These are phyloP conservation scores for Venturia asperata DNA, from an alignment of 2,329 filamentous ascomycete species.

Conservation along the genomic window DNA sequence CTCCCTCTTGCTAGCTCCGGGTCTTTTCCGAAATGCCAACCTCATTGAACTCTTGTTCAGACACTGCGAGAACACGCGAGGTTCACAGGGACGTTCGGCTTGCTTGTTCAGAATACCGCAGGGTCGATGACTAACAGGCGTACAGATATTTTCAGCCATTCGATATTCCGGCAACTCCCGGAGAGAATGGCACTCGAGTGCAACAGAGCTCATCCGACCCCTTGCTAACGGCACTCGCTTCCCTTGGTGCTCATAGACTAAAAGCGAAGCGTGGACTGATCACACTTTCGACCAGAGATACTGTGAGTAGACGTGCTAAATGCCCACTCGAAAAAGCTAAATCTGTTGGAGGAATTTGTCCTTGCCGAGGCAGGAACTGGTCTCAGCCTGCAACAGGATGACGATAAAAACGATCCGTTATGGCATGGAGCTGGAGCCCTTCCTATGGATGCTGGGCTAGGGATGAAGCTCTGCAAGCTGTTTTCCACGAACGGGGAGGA, in stretches of 20 bases:
- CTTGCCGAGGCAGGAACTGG: conserved; percentile 8
- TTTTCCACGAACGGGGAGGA: background rate
- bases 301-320: background rate
- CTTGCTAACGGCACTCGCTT: conserved; percentile 27
- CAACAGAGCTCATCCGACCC: conserved; percentile 25
- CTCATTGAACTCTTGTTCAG: background rate
- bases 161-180: background rate
- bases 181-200: background rate
- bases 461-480: conserved; percentile 11
- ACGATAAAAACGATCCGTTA: conserved; percentile 12
- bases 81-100: background rate
- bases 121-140: background rate
- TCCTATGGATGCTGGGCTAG: background rate
- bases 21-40: conserved; percentile 8
- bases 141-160: conserved; percentile 9
- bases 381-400: conserved; percentile 10
- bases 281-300: conserved; percentile 15
- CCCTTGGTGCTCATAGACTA: conserved; percentile 1
- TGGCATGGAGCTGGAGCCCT: conserved; percentile 14
- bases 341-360: background rate
- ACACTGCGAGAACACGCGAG: conserved; percentile 3
- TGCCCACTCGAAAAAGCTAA: background rate
- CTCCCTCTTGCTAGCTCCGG: background rate
- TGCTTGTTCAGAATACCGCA: background rate
- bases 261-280: conserved; percentile 15